Conservation (phyloP, 176 grass and related monocot genomes). For the Secale cereale region DNA sequence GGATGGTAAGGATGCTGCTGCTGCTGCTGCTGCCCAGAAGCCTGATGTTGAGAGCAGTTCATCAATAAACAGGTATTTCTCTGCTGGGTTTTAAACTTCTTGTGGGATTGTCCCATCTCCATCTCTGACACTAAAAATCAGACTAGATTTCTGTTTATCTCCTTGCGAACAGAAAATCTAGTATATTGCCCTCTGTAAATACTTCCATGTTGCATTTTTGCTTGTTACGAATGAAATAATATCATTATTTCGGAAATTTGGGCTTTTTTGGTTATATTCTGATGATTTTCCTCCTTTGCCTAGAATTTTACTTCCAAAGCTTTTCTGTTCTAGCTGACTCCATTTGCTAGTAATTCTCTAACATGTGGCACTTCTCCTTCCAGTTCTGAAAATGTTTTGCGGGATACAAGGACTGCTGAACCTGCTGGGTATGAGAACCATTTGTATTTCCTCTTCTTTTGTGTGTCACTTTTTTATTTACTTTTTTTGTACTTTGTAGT, state of each 20-base stretch:
- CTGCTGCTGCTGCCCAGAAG: slow-evolving; percentile 24
- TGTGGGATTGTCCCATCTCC: background rate
- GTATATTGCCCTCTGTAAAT: background rate
- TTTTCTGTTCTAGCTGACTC: background rate
- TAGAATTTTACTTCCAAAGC: background rate
- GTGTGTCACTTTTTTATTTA: background rate
- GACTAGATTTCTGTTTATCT: background rate
- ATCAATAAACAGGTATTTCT: slow-evolving; percentile 42
- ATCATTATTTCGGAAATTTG: background rate
- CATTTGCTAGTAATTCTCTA: slow-evolving; percentile 1
- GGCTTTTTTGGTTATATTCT: slow-evolving; percentile 7
- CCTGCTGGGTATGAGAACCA: slow-evolving; percentile 49
- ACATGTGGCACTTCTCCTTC: slow-evolving; percentile 20
- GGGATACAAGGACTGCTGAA: slow-evolving; percentile 31
- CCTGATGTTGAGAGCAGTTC: slow-evolving; percentile 41
- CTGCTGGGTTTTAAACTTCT: background rate
- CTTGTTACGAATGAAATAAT: background rate
- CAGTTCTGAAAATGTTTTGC: slow-evolving; percentile 37
- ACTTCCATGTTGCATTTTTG: background rate
- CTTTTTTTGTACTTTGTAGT: background rate
- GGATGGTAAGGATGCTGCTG: slow-evolving; percentile 28
- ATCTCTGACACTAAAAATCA: background rate
- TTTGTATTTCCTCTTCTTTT: background rate
- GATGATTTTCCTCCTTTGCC: background rate
- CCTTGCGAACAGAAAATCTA: background rate